Base-by-base conservation (phyloP, 805 yeast genomes). In the Hemisphaericaspora nanyangensis region DNA sequence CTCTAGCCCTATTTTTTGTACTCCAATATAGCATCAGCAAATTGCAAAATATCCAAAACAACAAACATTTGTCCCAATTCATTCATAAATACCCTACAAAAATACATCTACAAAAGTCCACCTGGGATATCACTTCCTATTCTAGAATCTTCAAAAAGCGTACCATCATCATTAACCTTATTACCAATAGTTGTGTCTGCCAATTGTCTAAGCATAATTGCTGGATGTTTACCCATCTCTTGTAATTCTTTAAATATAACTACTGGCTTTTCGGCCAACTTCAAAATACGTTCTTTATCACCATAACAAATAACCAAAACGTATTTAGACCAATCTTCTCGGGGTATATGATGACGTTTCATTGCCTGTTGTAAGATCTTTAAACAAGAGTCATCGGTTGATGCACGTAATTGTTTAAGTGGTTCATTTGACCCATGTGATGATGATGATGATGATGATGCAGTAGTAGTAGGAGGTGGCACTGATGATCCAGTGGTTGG, bases 291-390 rank as follows among this genome's bases (percentile, higher is more conserved):
- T 55, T 91, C 97, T 52, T 84, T 84, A 56, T 89, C 96, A 17
- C 93, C 96, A 55, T 87, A 89, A 55, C 95, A 85, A 12, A 91
- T 85, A 13, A 90, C 89, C 37, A 91, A 65, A 2, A 90, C 95
- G 56, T 89, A 91, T 52, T 87, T 84, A 37, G 85, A 74, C 90
- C 96, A 85, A 54, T 88, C 96, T 37, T 78, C 82, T 24, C 79
- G 76, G 33, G 79, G 80, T 35, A 91, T 72, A 43, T 80, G 81
- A 62, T 90, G 95, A 44, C 95, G 74, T 49, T 82, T 79, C 85
- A 88, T 82, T 5, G 96, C 96, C 26, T 84, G 87, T 52, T 86
- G 95, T 34, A 93, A 65, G 17, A 91, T 83, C 57, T 85, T 85
- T 50, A 84, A 80, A 57, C 96, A 89, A 2, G 96, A 89, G 51